These are phyloP conservation scores for Ambrosiella cleistominuta DNA, from an alignment of 2,329 filamentous ascomycete species.

Conservation along the genomic window DNA sequence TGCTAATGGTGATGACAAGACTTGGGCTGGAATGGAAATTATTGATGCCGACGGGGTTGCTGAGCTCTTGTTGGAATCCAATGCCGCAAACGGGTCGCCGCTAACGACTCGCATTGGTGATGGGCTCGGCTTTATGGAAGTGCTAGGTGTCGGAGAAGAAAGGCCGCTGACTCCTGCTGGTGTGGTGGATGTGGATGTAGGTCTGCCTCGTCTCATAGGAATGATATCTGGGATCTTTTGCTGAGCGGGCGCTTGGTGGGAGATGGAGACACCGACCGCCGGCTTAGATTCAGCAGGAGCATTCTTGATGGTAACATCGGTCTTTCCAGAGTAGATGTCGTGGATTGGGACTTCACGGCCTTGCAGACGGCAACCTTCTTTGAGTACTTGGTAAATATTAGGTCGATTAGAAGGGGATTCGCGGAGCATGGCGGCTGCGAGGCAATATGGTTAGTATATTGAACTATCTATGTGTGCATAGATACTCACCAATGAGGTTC, in stretches of 20 bases:
- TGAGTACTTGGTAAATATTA: constrained; percentile 85
- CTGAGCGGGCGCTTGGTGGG: constrained; percentile 53
- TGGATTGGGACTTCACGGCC: constrained; percentile 71
- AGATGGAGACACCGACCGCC: constrained; percentile 62
- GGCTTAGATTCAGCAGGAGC: constrained; percentile 35
- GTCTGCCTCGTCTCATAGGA: constrained; percentile 79
- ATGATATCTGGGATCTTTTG: constrained; percentile 71
- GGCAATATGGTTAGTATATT: constrained; percentile 1
- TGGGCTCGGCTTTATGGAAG: constrained; percentile 38
- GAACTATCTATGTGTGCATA: neutral
- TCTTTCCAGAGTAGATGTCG: constrained; percentile 58
- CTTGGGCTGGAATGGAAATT: neutral
- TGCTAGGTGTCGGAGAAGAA: constrained; percentile 21
- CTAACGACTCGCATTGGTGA: constrained; percentile 53
- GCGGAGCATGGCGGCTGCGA: constrained; percentile 66
- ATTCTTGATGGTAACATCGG: constrained; percentile 34
- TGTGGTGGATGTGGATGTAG: constrained; percentile 22
- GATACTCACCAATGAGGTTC: constrained; percentile 56
- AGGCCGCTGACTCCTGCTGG: constrained; percentile 13
- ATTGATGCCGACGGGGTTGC: neutral
- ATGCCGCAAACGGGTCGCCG: constrained; percentile 75
- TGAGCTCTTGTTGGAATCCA: constrained; percentile 46
- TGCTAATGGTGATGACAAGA: constrained; percentile 3
- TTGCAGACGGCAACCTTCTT: constrained; percentile 77
- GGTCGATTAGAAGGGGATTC: constrained; percentile 65